Conservation (phyloP, 2,329 filamentous ascomycete species). For the Endoconidiophora laricicola region DNA sequence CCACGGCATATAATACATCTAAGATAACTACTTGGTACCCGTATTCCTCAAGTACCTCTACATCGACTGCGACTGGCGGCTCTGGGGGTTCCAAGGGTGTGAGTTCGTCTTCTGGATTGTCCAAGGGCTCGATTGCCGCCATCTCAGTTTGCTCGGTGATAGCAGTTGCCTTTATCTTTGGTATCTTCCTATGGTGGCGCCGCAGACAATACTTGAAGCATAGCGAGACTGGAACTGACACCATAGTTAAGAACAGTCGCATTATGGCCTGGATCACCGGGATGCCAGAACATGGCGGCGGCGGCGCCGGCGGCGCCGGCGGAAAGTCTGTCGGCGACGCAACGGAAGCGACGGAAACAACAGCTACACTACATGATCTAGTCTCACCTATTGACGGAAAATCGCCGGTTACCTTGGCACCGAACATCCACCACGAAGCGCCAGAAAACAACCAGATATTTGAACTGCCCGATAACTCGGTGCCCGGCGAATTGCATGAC, state of each 20-base stretch:
- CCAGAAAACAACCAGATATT: slow-evolving; percentile 19
- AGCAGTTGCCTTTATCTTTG: slow-evolving; percentile 33
- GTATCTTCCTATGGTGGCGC: slow-evolving; percentile 31
- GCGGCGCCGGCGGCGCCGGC: neutral
- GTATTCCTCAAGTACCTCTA: slow-evolving; percentile 24
- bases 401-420: neutral
- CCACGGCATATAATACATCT: slow-evolving; percentile 33
- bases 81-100: neutral
- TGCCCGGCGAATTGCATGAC: slow-evolving; percentile 28
- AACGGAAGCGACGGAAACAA: slow-evolving; percentile 16
- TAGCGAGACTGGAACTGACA: slow-evolving; percentile 23
- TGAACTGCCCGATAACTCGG: slow-evolving; percentile 20
- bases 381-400: neutral
- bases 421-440: slow-evolving; percentile 19
- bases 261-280: slow-evolving; percentile 37
- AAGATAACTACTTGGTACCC: slow-evolving; percentile 46
- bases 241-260: slow-evolving; percentile 30
- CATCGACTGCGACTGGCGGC: neutral
- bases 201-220: slow-evolving; percentile 28
- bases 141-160: slow-evolving; percentile 42
- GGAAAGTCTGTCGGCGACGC: slow-evolving; percentile 30
- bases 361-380: neutral
- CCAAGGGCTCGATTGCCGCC: slow-evolving; percentile 30
- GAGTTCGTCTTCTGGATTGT: neutral
- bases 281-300: neutral